Evolutionary conservation across 176 grass and related monocot species (phyloP).

Genomic region (Dendrocalamus sinicus): DNA sequence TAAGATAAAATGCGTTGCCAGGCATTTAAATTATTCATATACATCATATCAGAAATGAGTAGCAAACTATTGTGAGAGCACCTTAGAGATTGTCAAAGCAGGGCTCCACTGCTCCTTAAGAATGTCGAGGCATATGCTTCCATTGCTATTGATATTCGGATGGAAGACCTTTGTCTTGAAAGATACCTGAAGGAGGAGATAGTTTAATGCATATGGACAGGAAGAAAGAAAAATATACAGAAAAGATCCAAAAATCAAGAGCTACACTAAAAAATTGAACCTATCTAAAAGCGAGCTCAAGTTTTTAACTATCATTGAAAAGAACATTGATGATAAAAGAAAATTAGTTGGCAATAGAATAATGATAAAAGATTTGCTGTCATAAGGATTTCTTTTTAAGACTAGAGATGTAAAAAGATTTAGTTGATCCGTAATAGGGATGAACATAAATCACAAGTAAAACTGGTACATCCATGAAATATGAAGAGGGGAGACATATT

Average conservation of each 20-base stretch:
- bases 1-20: not conserved
- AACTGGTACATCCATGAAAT: not conserved
- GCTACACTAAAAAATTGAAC: not conserved
- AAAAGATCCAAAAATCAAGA: not conserved
- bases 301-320: not conserved
- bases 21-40: constrained; percentile 3
- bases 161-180: constrained; percentile 71
- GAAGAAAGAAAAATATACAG: not conserved
- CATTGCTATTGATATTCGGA: constrained; percentile 69
- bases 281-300: not conserved
- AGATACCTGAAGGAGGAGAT: constrained; percentile 48
- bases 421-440: not conserved
- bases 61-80: not conserved
- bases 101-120: constrained; percentile 71
- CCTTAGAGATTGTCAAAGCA: constrained; percentile 71
- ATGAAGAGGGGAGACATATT: not conserved
- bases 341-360: not conserved
- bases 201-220: not conserved
- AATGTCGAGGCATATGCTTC: constrained; percentile 67
- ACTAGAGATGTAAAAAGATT: not conserved
- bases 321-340: not conserved
- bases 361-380: not conserved
- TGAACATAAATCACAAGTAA: not conserved
- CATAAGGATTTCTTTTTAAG: not conserved
- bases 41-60: not conserved